Evolutionary conservation across 2,329 filamentous ascomycete species (phyloP), one percentile per base, ranked within the genome.

Genomic region (Ciborinia camelliae): DNA sequence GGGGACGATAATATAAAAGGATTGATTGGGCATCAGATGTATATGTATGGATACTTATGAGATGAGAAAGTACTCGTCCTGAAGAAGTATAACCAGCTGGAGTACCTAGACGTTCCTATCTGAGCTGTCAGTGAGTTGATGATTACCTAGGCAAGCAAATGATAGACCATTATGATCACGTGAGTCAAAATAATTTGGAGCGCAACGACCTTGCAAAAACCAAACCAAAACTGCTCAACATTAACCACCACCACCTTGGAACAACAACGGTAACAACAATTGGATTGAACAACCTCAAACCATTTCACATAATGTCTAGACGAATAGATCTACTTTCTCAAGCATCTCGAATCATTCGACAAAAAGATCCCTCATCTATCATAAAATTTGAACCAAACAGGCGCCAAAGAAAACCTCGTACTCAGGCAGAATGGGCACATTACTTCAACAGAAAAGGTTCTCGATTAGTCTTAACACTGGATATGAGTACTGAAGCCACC

Each of bases 401-500:
- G 20, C 2, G 28, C n/a, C 18, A 18, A 23, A 32, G 12, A 15
- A 12, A 5, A 10, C 54, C 55, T 58, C 55, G 55, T 20, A 35
- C 2, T 35, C 4, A 35, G 28, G 54, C 41, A 35, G 28, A 2
- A 26, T 58, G 54, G 54, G 39, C 28, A 30, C 28, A 35, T 45
- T 28, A 58, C 41, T 35, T 30, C 41, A 12, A 23, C 6, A 32
- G 6, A 26, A 23, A 18, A 18, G 26, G 55, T 15, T 35, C 54
- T 45, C 55, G 55, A 47, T 23, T 58, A 30, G 28, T 58, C 15
- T 35, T 58, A 26, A 35, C 55, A 18, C 28, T 58, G 5, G 55
- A 58, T 26, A 7, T 58, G 39, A 26, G 41, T 20, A 18, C 2
- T 14, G 41, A 58, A 47, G 55, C 41, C 23, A 58, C 55, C 7